These are phyloP conservation scores for Boletus semigastroideus DNA, from an alignment of 1,284 basidiomycete species.

Conservation along the genomic window DNA sequence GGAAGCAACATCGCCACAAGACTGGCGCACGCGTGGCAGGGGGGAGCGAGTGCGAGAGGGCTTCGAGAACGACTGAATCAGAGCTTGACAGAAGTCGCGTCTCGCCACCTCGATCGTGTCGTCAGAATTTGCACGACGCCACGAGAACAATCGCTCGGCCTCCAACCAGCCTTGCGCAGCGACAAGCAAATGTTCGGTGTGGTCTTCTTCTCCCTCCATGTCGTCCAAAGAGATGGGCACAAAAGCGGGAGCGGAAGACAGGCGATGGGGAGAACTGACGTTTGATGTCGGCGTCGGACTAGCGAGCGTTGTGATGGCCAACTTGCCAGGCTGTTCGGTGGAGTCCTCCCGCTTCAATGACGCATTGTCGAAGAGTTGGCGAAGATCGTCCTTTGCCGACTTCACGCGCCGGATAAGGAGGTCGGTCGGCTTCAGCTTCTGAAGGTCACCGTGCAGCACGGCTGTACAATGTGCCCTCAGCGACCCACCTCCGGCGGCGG, in stretches of 20 bases:
- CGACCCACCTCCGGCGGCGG: not conserved
- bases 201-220: not conserved
- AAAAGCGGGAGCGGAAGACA: not conserved
- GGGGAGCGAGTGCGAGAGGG: not conserved
- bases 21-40: no score
- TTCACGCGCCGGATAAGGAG: slow-evolving; percentile 3
- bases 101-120: slow-evolving; percentile 7
- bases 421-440: slow-evolving; percentile 1
- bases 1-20: not conserved
- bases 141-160: not conserved
- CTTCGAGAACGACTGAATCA: not conserved
- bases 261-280: not conserved
- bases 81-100: slow-evolving; percentile 6
- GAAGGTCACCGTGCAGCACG: slow-evolving; percentile 2
- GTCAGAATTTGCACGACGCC: not conserved
- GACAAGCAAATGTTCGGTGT: not conserved
- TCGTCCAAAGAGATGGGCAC: not conserved
- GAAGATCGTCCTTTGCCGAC: slow-evolving; percentile 2
- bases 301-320: not conserved
- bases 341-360: not conserved
- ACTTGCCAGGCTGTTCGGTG: not conserved
- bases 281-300: no score
- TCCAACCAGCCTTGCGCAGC: slow-evolving; percentile 9
- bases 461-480: not conserved
- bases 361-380: not conserved